A percentile compares a stretch with the other conserved stretches of the same genome.
Conservation (phyloP, 441 rosid species). For the Pelargonium australe region DNA sequence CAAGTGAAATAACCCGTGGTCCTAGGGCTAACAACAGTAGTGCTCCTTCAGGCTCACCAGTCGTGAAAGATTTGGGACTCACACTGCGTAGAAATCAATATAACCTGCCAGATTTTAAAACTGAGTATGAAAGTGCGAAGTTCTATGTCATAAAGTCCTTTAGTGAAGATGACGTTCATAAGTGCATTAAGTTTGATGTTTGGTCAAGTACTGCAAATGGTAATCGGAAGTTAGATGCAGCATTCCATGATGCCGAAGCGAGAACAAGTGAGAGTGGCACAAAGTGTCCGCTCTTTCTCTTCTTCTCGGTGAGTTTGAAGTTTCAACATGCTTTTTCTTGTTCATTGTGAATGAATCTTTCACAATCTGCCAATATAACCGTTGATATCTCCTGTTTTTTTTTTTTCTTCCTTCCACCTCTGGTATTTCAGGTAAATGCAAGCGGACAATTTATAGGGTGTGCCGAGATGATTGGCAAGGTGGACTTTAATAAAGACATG, state of each 20-base stretch:
- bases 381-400: too few species aligned
- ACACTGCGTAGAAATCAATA: constrained; percentile 30
- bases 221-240: constrained; percentile 51
- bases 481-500: constrained; percentile 50
- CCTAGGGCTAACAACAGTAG: constrained; percentile 45
- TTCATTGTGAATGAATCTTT: background rate
- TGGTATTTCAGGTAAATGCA: constrained; percentile 43
- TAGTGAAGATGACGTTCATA: constrained; percentile 57
- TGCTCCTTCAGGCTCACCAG: constrained; percentile 30
- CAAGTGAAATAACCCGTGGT: constrained; percentile 58
- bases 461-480: constrained; percentile 58
- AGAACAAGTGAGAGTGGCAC: constrained; percentile 31
- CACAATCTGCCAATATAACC: too few species aligned
- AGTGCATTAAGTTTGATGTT: constrained; percentile 48
- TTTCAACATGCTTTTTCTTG: background rate
- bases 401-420: too few species aligned
- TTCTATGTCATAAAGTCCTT: constrained; percentile 57
- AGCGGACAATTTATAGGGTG: constrained; percentile 62
- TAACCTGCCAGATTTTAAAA: constrained; percentile 40
- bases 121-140: constrained; percentile 38
- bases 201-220: constrained; percentile 58
- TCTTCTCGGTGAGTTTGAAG: constrained; percentile 45
- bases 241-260: constrained; percentile 36
- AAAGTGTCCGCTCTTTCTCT: constrained; percentile 48
- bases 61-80: constrained; percentile 31